Conservation (phyloP, 192 early-diverging fungal species). For the Lobosporangium transversale region DNA sequence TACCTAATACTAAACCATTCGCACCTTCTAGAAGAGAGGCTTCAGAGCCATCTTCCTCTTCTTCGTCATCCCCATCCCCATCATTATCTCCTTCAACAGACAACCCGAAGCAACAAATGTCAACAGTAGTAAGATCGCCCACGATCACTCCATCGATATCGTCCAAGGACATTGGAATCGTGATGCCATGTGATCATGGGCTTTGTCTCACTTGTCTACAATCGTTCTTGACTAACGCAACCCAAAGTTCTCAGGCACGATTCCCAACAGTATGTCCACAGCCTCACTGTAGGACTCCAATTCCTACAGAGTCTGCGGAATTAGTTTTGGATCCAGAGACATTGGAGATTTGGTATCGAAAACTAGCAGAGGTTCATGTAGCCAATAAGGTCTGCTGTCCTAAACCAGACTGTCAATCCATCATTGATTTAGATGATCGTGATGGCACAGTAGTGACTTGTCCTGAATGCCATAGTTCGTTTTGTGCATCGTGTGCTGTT, state of each 20-base stretch:
- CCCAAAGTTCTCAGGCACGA: conserved; percentile 19
- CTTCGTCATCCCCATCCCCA: not conserved
- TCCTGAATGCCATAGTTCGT: conserved; percentile 47
- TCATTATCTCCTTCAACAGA: not conserved
- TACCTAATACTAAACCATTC: not conserved
- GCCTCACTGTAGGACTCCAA: conserved; percentile 37
- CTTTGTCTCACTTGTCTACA: conserved; percentile 47
- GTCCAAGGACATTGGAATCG: conserved; percentile 34
- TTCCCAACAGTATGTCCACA: conserved; percentile 42
- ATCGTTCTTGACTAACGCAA: conserved; percentile 35
- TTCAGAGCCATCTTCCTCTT: not conserved
- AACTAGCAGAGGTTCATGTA: conserved; percentile 45
- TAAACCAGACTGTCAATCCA: conserved; percentile 33
- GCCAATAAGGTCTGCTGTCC: conserved; percentile 52
- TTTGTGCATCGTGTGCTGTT: conserved; percentile 47
- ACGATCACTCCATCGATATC: conserved; percentile 37
- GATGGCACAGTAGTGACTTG: conserved; percentile 48
- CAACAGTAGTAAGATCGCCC: not conserved
- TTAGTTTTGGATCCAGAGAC: conserved; percentile 24
- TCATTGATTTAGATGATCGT: conserved; percentile 45
- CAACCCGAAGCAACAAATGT: not conserved
- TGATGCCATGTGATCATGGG: conserved; percentile 46
- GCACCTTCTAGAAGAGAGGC: conserved; percentile 9
- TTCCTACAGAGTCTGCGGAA: conserved; percentile 47
- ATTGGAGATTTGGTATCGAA: conserved; percentile 44